These are phyloP conservation scores for Fusarium globosum DNA, from an alignment of 2,329 filamentous ascomycete species.

Conservation along the genomic window DNA sequence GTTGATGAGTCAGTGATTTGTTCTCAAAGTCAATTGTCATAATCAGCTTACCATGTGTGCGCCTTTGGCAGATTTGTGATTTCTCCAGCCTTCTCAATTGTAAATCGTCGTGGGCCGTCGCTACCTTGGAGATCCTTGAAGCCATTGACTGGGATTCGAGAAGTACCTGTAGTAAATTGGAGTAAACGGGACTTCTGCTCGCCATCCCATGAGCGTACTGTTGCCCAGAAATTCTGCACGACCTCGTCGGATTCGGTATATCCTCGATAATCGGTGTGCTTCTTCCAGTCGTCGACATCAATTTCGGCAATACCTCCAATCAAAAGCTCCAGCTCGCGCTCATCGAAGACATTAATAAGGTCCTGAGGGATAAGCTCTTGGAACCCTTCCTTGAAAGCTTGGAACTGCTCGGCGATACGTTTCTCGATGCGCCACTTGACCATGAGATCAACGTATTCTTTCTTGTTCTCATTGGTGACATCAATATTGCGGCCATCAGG, in stretches of 20 bases:
- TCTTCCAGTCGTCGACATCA: conserved; percentile 99
- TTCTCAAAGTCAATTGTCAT: background rate
- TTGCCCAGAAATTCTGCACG: conserved; percentile 99
- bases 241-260: conserved; percentile 99
- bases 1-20: conserved; percentile 38
- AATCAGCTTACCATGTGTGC: conserved; percentile 86
- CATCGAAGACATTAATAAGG: conserved; percentile 97
- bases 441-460: conserved; percentile 97
- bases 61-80: conserved; percentile 92
- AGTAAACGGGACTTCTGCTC: conserved; percentile 97
- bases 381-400: conserved; percentile 97
- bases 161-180: conserved; percentile 97
- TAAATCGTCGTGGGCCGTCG: conserved; percentile 94
- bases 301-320: conserved; percentile 99
- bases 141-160: conserved; percentile 97
- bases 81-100: conserved; percentile 97
- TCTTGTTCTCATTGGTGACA: conserved; percentile 98
- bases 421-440: conserved; percentile 99
- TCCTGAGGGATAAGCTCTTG: conserved; percentile 97
- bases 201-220: conserved; percentile 94
- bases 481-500: conserved; percentile 90
- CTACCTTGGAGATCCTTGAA: conserved; percentile 99
- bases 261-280: conserved; percentile 98
- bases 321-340: conserved; percentile 93
- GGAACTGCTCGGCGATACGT: conserved; percentile 97